Percentiles rank a stretch among this genome's conserved stretches.
phyloP scores from a whole-genome alignment of 2,329 filamentous ascomycete species.

The Colletotrichum echinochloae region DNA sequence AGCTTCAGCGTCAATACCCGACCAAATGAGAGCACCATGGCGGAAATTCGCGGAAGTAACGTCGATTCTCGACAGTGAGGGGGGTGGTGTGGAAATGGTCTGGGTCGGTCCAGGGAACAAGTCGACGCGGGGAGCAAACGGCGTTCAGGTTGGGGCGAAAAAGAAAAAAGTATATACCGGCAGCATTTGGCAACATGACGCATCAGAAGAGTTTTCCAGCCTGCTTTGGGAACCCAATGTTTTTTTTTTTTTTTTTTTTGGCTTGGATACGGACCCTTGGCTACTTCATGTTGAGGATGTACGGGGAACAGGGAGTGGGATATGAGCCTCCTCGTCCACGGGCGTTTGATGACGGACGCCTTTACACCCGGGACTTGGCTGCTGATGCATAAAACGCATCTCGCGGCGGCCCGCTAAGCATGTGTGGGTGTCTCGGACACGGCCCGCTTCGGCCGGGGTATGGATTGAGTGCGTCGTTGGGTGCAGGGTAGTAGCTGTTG shows the following conservation, averaged over 20 bases:
- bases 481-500: background rate
- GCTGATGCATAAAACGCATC: background rate
- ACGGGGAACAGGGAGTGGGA: too few species aligned
- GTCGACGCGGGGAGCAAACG: conserved; percentile 13
- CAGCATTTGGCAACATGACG: conserved; percentile 5
- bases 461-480: background rate
- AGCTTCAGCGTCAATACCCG: conserved; percentile 42
- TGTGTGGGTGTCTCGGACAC: background rate
- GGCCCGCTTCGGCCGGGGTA: background rate
- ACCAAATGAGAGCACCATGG: conserved; percentile 47
- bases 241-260: background rate
- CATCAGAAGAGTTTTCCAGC: background rate
- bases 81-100: background rate
- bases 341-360: background rate
- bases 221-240: background rate
- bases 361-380: background rate
- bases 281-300: background rate
- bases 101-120: background rate
- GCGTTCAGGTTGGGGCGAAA: conserved; percentile 37
- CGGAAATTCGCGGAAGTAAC: background rate
- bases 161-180: conserved; percentile 29
- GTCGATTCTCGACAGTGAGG: background rate
- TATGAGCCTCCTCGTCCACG: background rate
- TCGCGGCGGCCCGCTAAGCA: background rate
- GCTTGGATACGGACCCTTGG: background rate